Evolutionary conservation across 2,329 filamentous ascomycete genomes (phyloP).

Genomic region (Fusarium scirpi): DNA sequence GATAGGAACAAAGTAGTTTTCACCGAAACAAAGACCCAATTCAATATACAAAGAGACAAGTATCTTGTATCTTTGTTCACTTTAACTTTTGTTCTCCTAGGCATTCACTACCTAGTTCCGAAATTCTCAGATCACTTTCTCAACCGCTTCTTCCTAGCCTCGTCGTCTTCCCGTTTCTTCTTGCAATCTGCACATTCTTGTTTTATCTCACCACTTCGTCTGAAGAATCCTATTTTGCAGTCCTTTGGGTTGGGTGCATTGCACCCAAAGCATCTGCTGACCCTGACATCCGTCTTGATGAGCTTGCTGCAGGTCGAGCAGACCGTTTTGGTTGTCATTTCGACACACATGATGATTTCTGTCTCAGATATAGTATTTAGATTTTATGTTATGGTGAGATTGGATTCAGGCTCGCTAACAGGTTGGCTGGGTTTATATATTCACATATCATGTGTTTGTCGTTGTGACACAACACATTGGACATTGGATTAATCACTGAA

Average conservation of each 20-base stretch:
- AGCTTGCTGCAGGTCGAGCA: background rate
- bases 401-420: background rate
- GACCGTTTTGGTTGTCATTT: background rate
- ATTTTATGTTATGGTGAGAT: background rate
- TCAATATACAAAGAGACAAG: background rate
- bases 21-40: background rate
- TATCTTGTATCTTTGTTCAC: background rate
- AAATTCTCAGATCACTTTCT: rapidly evolving
- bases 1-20: background rate
- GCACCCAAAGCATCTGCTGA: background rate
- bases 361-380: background rate
- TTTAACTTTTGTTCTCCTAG: background rate
- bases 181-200: background rate
- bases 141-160: background rate
- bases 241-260: background rate
- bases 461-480: rapidly evolving
- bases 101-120: background rate
- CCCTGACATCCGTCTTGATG: background rate
- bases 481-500: background rate
- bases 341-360: background rate
- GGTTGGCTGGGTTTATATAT: background rate
- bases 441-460: background rate
- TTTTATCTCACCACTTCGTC: background rate
- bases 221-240: background rate
- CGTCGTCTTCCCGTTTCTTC: background rate